Evolutionary conservation across 1,284 basidiomycete genomes (phyloP).

Genomic region (Trichosporon faecale): DNA sequence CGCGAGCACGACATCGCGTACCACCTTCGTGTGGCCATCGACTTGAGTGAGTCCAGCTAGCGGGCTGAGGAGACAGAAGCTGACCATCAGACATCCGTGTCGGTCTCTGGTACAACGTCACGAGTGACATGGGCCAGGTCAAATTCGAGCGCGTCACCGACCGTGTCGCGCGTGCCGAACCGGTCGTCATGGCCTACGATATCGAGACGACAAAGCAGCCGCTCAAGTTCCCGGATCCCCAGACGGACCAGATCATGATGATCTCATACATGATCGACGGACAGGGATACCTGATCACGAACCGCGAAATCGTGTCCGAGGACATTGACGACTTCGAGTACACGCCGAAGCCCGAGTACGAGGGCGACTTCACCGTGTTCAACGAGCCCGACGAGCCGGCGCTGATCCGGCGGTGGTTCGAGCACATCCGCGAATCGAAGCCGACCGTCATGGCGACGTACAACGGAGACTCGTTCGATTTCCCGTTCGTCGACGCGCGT

Average conservation of each 20-base stretch:
- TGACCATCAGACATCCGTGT: slow-evolving; percentile 73
- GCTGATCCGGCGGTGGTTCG: slow-evolving; percentile 82
- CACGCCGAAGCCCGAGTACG: slow-evolving; percentile 96
- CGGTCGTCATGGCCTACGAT: slow-evolving; percentile 98
- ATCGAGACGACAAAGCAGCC: slow-evolving; percentile 99
- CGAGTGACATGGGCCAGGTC: slow-evolving; percentile 77
- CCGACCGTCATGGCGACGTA: slow-evolving; percentile 98
- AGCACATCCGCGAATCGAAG: slow-evolving; percentile 85
- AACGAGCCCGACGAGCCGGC: slow-evolving; percentile 91
- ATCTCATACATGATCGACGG: slow-evolving; percentile 65
- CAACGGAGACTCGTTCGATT: slow-evolving; percentile 99
- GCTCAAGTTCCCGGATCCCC: slow-evolving; percentile 95
- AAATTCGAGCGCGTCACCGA: slow-evolving; percentile 70
- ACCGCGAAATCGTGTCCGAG: slow-evolving; percentile 93
- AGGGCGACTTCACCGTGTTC: slow-evolving; percentile 94
- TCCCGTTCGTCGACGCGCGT: slow-evolving; percentile 91
- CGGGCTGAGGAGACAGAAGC: not conserved
- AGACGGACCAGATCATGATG: slow-evolving; percentile 99
- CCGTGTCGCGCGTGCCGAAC: slow-evolving; percentile 96
- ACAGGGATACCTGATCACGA: slow-evolving; percentile 96
- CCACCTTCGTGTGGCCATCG: slow-evolving; percentile 96
- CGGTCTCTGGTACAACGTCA: slow-evolving; percentile 92
- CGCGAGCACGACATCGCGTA: slow-evolving; percentile 97
- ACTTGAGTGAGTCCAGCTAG: slow-evolving; percentile 62
- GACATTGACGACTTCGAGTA: slow-evolving; percentile 99